Percentiles rank a stretch among this genome's conserved stretches.
These are phyloP conservation scores for Bipolaris bicolor DNA, from an alignment of 2,329 filamentous ascomycete genomes.

Conservation along the genomic window DNA sequence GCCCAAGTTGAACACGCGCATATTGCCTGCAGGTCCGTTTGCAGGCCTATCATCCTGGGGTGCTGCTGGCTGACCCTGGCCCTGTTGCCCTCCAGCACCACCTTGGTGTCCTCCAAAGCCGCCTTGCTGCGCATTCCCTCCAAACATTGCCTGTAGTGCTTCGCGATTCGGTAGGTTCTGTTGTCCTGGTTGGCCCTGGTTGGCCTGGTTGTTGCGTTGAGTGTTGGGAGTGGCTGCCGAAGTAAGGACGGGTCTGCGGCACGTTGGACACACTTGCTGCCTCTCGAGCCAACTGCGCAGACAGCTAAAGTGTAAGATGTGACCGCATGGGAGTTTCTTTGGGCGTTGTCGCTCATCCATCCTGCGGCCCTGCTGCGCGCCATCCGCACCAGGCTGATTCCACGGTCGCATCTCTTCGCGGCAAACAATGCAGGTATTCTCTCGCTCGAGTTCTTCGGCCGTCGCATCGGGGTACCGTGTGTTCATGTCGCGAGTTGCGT, in stretches of 20 bases:
- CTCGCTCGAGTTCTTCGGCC: slow-evolving; percentile 78
- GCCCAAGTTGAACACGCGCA: slow-evolving; percentile 48
- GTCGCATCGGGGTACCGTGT: slow-evolving; percentile 88
- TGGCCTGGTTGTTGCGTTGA: slow-evolving; percentile 35
- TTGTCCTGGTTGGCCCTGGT: slow-evolving; percentile 31
- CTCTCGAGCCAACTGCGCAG: slow-evolving; percentile 96
- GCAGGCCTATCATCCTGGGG: slow-evolving; percentile 30
- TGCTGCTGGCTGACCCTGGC: slow-evolving; percentile 18
- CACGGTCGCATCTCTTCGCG: slow-evolving; percentile 93
- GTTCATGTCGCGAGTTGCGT: slow-evolving; percentile 94
- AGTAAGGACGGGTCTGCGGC: slow-evolving; percentile 77
- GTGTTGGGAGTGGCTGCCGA: slow-evolving; percentile 36
- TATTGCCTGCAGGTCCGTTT: slow-evolving; percentile 34
- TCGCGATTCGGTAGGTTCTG: slow-evolving; percentile 24
- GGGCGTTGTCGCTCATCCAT: slow-evolving; percentile 83
- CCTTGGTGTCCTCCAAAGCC: slow-evolving; percentile 25
- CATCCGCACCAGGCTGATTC: slow-evolving; percentile 59
- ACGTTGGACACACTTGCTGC: slow-evolving; percentile 96
- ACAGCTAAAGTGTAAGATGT: slow-evolving; percentile 93
- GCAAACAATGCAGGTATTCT: slow-evolving; percentile 97
- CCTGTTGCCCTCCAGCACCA: slow-evolving; percentile 25
- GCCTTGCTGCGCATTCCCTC: slow-evolving; percentile 26
- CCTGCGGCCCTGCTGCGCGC: slow-evolving; percentile 44
- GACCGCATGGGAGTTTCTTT: slow-evolving; percentile 95
- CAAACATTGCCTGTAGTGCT: slow-evolving; percentile 28